Percentiles rank a stretch among this genome's conserved stretches.
Evolutionary conservation across 345 rosid species (phyloP).

Genomic region (Brassica rapa): DNA sequence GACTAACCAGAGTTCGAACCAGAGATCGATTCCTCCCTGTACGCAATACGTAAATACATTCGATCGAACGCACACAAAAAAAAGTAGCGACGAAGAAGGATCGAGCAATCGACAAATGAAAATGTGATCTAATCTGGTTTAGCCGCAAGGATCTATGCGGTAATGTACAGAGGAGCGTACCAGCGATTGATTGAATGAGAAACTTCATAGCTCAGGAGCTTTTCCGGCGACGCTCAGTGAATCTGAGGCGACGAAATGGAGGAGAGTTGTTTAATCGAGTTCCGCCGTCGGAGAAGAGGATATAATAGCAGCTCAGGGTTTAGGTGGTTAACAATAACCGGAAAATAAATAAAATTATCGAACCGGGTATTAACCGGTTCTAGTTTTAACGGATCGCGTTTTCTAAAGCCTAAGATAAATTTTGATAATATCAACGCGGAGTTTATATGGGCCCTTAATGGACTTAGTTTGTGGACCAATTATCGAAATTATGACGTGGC

Average conservation of each 20-base stretch:
- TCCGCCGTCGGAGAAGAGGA: constrained; percentile 21
- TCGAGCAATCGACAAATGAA: background rate
- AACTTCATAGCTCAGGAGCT: constrained; percentile 51
- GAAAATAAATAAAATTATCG: background rate
- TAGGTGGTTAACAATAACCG: constrained; percentile 22
- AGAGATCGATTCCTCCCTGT: constrained; percentile 51
- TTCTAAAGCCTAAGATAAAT: background rate
- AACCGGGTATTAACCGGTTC: constrained; percentile 24
- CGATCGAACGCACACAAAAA: background rate
- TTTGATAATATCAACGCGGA: background rate
- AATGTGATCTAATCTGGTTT: constrained; percentile 25
- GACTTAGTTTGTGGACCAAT: background rate
- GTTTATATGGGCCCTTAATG: constrained; percentile 5
- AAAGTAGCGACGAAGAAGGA: background rate
- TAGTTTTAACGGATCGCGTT: background rate
- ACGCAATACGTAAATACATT: background rate
- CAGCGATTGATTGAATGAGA: constrained; percentile 49
- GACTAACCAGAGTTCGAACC: constrained; percentile 52
- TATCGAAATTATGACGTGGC: constrained; percentile 13
- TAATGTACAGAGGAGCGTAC: constrained; percentile 21
- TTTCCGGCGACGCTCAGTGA: constrained; percentile 27
- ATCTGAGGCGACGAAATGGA: constrained; percentile 10
- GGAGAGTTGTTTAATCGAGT: constrained; percentile 15
- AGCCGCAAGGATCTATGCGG: background rate
- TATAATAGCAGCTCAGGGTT: constrained; percentile 21